Percentiles rank a stretch among this genome's conserved stretches.
Evolutionary conservation across 768 basidiomycete species (phyloP).

Genomic region (Tulasnella sp.): DNA sequence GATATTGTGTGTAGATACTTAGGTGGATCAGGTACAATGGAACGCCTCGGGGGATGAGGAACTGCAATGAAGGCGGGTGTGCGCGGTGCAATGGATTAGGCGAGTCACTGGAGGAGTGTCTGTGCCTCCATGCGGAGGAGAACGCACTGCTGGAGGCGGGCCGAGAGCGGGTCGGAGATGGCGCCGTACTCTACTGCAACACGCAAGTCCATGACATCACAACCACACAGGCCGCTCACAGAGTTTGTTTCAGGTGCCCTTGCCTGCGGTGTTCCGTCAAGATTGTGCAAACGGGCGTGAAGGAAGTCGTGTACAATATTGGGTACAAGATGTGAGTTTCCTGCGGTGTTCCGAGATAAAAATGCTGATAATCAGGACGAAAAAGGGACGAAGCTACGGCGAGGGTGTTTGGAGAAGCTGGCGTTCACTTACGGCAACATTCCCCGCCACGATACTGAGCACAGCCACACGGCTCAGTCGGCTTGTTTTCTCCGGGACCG

Average conservation of each 20-base stretch:
- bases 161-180: conserved; percentile 68
- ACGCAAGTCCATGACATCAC: conserved; percentile 46
- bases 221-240: background rate
- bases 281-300: conserved; percentile 90
- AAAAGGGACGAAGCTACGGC: conserved; percentile 22
- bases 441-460: conserved; percentile 11
- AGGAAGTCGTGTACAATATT: conserved; percentile 85
- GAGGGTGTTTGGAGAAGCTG: conserved; percentile 24
- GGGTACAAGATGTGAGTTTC: conserved; percentile 81
- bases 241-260: conserved; percentile 56
- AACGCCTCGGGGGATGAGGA: conserved; percentile 76
- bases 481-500: too few species aligned
- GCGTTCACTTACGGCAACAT: conserved; percentile 22
- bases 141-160: conserved; percentile 94
- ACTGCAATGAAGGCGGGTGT: conserved; percentile 92
- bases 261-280: conserved; percentile 95
- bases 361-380: background rate
- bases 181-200: conserved; percentile 91
- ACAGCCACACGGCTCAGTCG: too few species aligned
- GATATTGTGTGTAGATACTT: background rate
- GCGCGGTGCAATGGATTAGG: conserved; percentile 49
- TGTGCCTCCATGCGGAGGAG: conserved; percentile 96
- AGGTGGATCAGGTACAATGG: conserved; percentile 73
- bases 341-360: background rate
- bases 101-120: conserved; percentile 56